Evolutionary conservation across 176 grass and related monocot genomes (phyloP).

Genomic region (Saccharum spontaneum): DNA sequence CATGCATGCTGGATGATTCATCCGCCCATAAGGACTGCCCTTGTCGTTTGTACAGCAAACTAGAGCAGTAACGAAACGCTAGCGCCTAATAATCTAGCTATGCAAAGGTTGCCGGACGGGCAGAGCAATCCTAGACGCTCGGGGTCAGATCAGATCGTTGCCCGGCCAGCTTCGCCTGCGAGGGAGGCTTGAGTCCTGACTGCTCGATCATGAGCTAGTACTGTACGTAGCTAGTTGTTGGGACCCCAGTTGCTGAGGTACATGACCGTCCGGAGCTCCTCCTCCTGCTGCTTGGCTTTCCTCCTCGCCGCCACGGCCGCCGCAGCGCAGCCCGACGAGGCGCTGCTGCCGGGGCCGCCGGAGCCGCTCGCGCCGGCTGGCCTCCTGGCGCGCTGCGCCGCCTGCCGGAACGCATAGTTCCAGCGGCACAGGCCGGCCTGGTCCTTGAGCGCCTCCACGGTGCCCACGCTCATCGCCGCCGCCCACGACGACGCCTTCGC

Average conservation of each 20-base stretch:
- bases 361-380: slow-evolving; percentile 2
- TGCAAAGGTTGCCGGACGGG: neutral
- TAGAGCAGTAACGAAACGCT: neutral
- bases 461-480: slow-evolving; percentile 47
- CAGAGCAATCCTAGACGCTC: neutral
- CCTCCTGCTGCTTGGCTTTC: slow-evolving; percentile 50
- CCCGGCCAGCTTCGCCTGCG: neutral
- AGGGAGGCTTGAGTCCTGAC: neutral
- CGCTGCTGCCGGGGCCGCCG: neutral
- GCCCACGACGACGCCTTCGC: slow-evolving; percentile 27
- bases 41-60: neutral
- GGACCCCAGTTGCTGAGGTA: slow-evolving; percentile 70
- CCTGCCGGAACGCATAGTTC: slow-evolving; percentile 49
- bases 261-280: slow-evolving; percentile 58
- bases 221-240: slow-evolving; percentile 33
- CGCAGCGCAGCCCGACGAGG: neutral
- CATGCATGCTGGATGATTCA: neutral
- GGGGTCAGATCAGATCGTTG: neutral
- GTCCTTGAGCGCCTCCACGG: slow-evolving; percentile 58
- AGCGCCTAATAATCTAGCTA: neutral
- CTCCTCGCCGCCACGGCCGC: slow-evolving; percentile 18
- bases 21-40: neutral
- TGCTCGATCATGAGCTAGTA: neutral
- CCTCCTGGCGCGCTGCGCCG: slow-evolving; percentile 22
- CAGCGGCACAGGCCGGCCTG: slow-evolving; percentile 53